Evolutionary conservation across 1,284 basidiomycete species (phyloP), one percentile per base, ranked within the genome.

Genomic region (Ustilago xerochloae): DNA sequence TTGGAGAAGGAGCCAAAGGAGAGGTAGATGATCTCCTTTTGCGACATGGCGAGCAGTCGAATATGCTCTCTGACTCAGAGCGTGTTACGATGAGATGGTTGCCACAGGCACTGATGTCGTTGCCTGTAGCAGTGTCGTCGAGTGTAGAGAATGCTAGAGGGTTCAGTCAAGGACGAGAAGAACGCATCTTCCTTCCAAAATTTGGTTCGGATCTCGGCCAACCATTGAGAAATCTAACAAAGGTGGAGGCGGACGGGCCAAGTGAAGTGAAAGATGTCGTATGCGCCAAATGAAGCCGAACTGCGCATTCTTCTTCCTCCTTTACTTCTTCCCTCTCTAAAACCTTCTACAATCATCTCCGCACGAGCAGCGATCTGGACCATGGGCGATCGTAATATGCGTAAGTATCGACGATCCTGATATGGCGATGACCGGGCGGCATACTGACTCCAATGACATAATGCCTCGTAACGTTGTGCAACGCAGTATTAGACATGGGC

Each of bases 401-500:
- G 69, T 72, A 49, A 57, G 69, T 63, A 18, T n/a, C n/a, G n/a
- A 32, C 6, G 4, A 18, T 6, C 22, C 35, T 6, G 12, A 22
- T 18, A 15, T 9, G 4, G 18, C 24, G 20, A 22, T n/a, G 35
- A 38, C 35, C 7, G 33, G 6, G 32, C 33, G 5, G 10, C 10
- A 36, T 4, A 8, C 8, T n/a, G 24, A 18, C 16, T 38, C 7
- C 6, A 52, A 24, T 38, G 8, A 52, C 50, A 38, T 10, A 5
- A 10, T 10, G n/a, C n/a, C 41, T 22, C 29, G 35, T 24, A 1
- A 20, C n/a, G n/a, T 16, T 39, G 28, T 20, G n/a, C 39, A 18
- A 13, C 13, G 12, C 41, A 83, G 81, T 83, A 36, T 62, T 82
- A 13, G 80, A 80, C 22, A 84, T 84, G 82, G 82, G 82, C 52